phyloP scores from a whole-genome alignment of 305 asterid species.

The Fraxinus baroniana region DNA sequence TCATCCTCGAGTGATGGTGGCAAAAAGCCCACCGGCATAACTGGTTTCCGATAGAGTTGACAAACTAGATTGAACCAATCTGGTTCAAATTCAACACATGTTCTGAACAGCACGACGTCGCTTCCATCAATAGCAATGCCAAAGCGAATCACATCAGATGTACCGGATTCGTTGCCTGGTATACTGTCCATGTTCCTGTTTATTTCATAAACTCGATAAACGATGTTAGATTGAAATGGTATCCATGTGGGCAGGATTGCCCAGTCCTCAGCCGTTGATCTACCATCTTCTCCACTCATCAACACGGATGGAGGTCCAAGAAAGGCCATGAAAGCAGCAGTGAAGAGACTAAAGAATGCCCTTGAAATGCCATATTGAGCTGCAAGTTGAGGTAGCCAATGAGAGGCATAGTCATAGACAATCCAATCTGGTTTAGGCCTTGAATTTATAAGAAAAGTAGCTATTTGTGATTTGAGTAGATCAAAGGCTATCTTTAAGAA shows the following conservation, averaged over 20 bases:
- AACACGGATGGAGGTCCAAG: slow-evolving; percentile 51
- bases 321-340: slow-evolving; percentile 74
- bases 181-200: slow-evolving; percentile 60
- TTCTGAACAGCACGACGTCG: slow-evolving; percentile 61
- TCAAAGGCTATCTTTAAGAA: slow-evolving; percentile 72
- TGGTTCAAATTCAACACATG: slow-evolving; percentile 66
- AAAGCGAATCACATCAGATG: slow-evolving; percentile 56
- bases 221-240: slow-evolving; percentile 49
- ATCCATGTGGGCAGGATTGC: slow-evolving; percentile 70
- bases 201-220: slow-evolving; percentile 64
- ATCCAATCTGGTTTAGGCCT: slow-evolving; percentile 76
- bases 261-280: slow-evolving; percentile 54
- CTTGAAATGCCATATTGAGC: slow-evolving; percentile 36
- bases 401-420: slow-evolving; percentile 71
- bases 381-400: slow-evolving; percentile 67
- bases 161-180: slow-evolving; percentile 62
- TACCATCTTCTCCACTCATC: slow-evolving; percentile 27
- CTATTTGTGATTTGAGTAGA: slow-evolving; percentile 47
- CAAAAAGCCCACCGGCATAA: slow-evolving; percentile 59
- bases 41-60: slow-evolving; percentile 56
- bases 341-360: slow-evolving; percentile 68
- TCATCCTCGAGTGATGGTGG: slow-evolving; percentile 42
- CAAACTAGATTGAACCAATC: slow-evolving; percentile 65
- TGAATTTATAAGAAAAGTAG: slow-evolving; percentile 46
- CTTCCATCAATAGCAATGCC: slow-evolving; percentile 54